phyloP scores from a whole-genome alignment of 1,284 basidiomycete genomes.

The Schizopora paradoxa region DNA sequence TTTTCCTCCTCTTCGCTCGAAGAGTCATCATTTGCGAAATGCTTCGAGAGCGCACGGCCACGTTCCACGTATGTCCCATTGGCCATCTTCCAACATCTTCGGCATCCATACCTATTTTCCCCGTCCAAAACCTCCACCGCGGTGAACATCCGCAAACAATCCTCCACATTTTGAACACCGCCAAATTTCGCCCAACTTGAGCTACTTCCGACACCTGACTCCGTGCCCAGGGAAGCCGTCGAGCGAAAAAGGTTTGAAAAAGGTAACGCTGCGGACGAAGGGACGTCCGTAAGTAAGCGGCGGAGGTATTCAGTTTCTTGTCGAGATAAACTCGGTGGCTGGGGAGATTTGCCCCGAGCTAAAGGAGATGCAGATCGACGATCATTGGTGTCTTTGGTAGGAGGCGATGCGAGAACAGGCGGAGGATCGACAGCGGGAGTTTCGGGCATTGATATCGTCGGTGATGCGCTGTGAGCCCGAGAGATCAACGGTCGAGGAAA shows the following conservation, averaged over 20 bases:
- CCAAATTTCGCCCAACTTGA: conserved; percentile 51
- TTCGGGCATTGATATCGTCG: conserved; percentile 1
- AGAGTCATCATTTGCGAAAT: conserved; percentile 29
- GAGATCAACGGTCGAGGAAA: conserved; percentile 21
- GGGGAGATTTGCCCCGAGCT: conserved; percentile 33
- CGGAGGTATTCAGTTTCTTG: conserved; percentile 60
- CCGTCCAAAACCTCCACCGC: conserved; percentile 87
- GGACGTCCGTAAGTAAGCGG: conserved; percentile 58
- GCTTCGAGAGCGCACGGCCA: conserved; percentile 30
- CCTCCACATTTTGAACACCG: conserved; percentile 55
- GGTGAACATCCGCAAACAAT: conserved; percentile 82
- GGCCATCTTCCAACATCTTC: conserved; percentile 86
- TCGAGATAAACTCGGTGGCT: conserved; percentile 45
- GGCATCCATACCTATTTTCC: conserved; percentile 90
- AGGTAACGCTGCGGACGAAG: conserved; percentile 29
- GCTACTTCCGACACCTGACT: conserved; percentile 33
- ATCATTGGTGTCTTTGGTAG: conserved; percentile 24
- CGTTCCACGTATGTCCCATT: conserved; percentile 51
- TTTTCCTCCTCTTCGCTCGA: conserved; percentile 33
- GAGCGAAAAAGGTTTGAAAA: conserved; percentile 20
- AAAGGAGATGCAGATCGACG: conserved; percentile 12
- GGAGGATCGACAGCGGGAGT: conserved; percentile 10
- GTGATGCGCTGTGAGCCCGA: conserved; percentile 18
- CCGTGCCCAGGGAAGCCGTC: conserved; percentile 21
- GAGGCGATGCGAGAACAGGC: conserved; percentile 21